Evolutionary conservation across 2,329 filamentous ascomycete genomes (phyloP).

Genomic region (Sporothrix mexicana): DNA sequence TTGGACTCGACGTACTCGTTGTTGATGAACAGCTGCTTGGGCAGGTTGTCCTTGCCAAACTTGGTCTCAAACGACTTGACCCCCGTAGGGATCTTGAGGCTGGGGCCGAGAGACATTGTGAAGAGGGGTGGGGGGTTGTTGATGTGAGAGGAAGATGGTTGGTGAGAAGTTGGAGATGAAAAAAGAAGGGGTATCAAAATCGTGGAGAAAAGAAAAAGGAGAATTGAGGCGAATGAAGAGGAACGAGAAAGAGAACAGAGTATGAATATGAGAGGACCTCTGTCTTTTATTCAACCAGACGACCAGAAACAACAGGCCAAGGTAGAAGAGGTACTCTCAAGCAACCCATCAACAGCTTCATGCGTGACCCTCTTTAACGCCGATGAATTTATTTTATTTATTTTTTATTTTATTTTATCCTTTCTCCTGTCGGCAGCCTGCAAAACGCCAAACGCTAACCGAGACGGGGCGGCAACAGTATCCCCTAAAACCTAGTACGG

Average conservation of each 20-base stretch:
- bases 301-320: background rate
- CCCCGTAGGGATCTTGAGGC: constrained; percentile 36
- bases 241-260: background rate
- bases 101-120: constrained; percentile 41
- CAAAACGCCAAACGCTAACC: constrained; percentile 28
- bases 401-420: background rate
- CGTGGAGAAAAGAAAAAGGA: background rate
- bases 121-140: constrained; percentile 24
- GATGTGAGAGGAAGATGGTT: background rate
- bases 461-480: background rate
- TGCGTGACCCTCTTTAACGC: background rate
- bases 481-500: constrained; percentile 18
- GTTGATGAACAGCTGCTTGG: constrained; percentile 49
- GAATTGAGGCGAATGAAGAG: background rate
- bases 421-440: background rate
- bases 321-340: background rate
- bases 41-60: constrained; percentile 45
- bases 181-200: constrained; percentile 1
- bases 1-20: constrained; percentile 50
- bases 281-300: constrained; percentile 8
- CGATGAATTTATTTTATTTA: constrained; percentile 8
- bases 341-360: constrained; percentile 5
- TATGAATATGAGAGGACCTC: background rate
- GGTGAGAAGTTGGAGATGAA: background rate
- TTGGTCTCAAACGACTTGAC: constrained; percentile 37